phyloP scores from a whole-genome alignment of 768 basidiomycete species.

The Russula foetens region DNA sequence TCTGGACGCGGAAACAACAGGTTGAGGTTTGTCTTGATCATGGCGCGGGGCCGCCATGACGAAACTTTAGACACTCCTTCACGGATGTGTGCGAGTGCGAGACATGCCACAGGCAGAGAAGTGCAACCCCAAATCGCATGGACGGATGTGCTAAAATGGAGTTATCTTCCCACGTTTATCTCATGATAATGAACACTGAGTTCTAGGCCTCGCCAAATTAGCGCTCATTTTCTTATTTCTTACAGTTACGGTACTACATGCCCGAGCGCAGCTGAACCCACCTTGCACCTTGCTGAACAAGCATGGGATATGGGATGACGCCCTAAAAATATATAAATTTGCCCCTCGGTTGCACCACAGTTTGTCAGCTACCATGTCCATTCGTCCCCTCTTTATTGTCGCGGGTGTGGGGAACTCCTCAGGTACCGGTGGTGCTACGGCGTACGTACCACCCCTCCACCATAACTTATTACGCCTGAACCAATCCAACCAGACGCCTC shows the following conservation, averaged over 20 bases:
- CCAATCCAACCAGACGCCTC: constrained; percentile 24
- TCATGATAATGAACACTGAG: too few species aligned
- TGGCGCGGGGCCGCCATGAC: constrained; percentile 5
- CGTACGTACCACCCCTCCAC: constrained; percentile 25
- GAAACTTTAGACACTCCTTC: background rate
- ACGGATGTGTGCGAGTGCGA: background rate
- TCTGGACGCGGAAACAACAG: background rate
- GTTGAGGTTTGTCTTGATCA: background rate
- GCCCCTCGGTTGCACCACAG: background rate
- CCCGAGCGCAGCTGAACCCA: too few species aligned
- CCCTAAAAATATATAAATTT: background rate
- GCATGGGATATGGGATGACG: too few species aligned
- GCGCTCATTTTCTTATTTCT: too few species aligned
- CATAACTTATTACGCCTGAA: background rate
- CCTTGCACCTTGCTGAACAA: too few species aligned
- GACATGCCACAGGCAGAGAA: background rate
- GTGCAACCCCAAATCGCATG: background rate
- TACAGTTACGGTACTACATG: too few species aligned
- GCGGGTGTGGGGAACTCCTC: constrained; percentile 35
- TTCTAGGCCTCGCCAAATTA: too few species aligned
- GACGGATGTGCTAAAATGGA: background rate
- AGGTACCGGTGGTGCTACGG: constrained; percentile 35
- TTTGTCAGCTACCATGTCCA: constrained; percentile 21
- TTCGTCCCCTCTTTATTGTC: constrained; percentile 32
- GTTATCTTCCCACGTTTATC: constrained; percentile 4